A percentile compares a stretch with the other conserved stretches of the same genome.
phyloP scores from a whole-genome alignment of 768 basidiomycete genomes.

The Tylopilus subfusipes region DNA sequence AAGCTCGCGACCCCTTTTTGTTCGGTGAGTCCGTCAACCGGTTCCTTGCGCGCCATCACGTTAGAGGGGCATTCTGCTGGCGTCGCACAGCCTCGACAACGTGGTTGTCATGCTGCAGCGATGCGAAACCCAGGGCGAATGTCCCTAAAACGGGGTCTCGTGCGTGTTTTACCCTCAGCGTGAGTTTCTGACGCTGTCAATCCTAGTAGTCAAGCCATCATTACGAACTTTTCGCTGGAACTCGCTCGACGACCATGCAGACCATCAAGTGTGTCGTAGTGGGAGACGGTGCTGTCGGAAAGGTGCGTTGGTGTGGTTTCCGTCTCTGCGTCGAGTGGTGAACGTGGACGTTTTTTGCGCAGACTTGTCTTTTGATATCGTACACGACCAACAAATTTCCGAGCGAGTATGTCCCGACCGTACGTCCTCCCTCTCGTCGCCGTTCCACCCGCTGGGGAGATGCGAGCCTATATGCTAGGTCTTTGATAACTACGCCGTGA shows the following conservation, averaged over 20 bases:
- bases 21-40: slow-evolving; percentile 21
- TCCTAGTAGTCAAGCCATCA: slow-evolving; percentile 11
- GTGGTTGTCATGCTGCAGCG: slow-evolving; percentile 32
- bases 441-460: slow-evolving; percentile 14
- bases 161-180: slow-evolving; percentile 13
- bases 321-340: neutral
- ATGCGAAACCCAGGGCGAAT: slow-evolving; percentile 10
- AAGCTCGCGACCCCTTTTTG: slow-evolving; percentile 16
- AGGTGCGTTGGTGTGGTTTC: slow-evolving; percentile 55
- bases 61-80: slow-evolving; percentile 9
- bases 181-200: slow-evolving; percentile 19
- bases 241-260: slow-evolving; percentile 57
- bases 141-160: slow-evolving; percentile 26
- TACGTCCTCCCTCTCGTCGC: slow-evolving; percentile 41
- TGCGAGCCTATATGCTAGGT: slow-evolving; percentile 47
- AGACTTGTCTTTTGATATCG: slow-evolving; percentile 96
- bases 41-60: slow-evolving; percentile 1
- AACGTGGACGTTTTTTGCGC: slow-evolving; percentile 6
- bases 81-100: slow-evolving; percentile 24
- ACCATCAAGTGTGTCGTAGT: slow-evolving; percentile 98
- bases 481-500: slow-evolving; percentile 97
- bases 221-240: slow-evolving; percentile 15
- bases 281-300: slow-evolving; percentile 97
- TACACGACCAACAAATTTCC: slow-evolving; percentile 99
- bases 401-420: slow-evolving; percentile 98